These are phyloP conservation scores for Aspergillus sclerotiicarbonarius DNA, from an alignment of 495 filamentous ascomycete genomes.

Conservation along the genomic window DNA sequence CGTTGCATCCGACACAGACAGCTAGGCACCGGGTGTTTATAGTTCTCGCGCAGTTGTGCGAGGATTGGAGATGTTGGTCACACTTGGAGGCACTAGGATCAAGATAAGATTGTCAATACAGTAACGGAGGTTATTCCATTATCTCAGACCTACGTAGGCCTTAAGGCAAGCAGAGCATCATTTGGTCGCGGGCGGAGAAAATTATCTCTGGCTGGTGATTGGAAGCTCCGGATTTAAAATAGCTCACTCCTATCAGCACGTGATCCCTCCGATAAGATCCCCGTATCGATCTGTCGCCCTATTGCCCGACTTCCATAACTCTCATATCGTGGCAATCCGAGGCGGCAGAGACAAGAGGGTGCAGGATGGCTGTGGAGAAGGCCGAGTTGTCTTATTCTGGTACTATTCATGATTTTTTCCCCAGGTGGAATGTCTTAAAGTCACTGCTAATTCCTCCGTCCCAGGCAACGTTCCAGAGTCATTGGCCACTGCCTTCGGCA, in stretches of 20 bases:
- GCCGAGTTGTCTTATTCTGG: slow-evolving; percentile 25
- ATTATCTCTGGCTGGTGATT: neutral
- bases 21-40: neutral
- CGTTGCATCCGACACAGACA: slow-evolving; percentile 33
- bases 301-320: neutral
- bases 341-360: neutral
- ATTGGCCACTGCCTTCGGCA: slow-evolving; percentile 26
- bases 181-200: no score
- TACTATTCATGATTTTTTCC: slow-evolving; percentile 6
- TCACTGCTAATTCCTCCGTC: slow-evolving; percentile 12
- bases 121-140: no score
- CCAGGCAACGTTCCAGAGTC: slow-evolving; percentile 27
- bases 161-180: no score
- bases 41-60: neutral
- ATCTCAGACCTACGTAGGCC: no score
- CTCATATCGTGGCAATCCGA: slow-evolving; percentile 1
- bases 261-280: slow-evolving; percentile 26
- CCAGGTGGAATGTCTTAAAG: neutral
- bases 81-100: neutral
- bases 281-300: neutral
- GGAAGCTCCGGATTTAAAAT: neutral
- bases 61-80: neutral
- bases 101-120: no score
- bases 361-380: slow-evolving; percentile 28
- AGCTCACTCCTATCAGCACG: slow-evolving; percentile 25